Conservation (phyloP, 1,284 basidiomycete species). For the Omphalotus olearius region DNA sequence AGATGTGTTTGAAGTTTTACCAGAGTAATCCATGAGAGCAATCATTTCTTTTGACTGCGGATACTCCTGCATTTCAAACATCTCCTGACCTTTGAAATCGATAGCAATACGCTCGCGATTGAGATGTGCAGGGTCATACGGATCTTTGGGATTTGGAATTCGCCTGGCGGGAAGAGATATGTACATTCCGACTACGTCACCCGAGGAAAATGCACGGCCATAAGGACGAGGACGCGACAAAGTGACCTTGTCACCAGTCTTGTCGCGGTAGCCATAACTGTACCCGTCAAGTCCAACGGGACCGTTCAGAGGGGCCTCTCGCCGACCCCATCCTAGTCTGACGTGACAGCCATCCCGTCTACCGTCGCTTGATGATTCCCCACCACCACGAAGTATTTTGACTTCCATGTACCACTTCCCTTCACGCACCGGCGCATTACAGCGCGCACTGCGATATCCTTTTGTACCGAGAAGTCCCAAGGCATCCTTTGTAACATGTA, state of each 20-base stretch:
- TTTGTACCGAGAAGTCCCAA: slow-evolving; percentile 77
- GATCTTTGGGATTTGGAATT: slow-evolving; percentile 50
- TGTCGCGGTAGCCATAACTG: slow-evolving; percentile 89
- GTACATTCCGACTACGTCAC: slow-evolving; percentile 93
- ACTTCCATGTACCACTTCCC: slow-evolving; percentile 97
- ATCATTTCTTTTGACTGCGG: slow-evolving; percentile 92
- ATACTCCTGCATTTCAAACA: slow-evolving; percentile 95
- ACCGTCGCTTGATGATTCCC: slow-evolving; percentile 47
- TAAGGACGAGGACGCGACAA: slow-evolving; percentile 81
- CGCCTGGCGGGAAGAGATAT: slow-evolving; percentile 78
- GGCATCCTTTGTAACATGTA: slow-evolving; percentile 82
- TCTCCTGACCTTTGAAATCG: slow-evolving; percentile 93
- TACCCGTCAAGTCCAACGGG: slow-evolving; percentile 95
- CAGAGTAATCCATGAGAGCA: slow-evolving; percentile 70
- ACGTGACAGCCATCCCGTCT: slow-evolving; percentile 76
- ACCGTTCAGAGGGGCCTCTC: slow-evolving; percentile 90
- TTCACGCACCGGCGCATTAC: slow-evolving; percentile 85
- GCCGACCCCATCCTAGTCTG: slow-evolving; percentile 85
- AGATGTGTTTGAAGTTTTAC: slow-evolving; percentile 50
- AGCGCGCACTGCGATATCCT: slow-evolving; percentile 87
- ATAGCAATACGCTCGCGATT: slow-evolving; percentile 89
- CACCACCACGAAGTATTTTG: slow-evolving; percentile 73
- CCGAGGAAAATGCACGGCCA: slow-evolving; percentile 69
- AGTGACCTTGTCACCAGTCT: slow-evolving; percentile 87
- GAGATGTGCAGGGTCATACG: slow-evolving; percentile 71